Base-by-base conservation (phyloP, 2,329 filamentous ascomycete species). In the Alternaria brassicicola region DNA sequence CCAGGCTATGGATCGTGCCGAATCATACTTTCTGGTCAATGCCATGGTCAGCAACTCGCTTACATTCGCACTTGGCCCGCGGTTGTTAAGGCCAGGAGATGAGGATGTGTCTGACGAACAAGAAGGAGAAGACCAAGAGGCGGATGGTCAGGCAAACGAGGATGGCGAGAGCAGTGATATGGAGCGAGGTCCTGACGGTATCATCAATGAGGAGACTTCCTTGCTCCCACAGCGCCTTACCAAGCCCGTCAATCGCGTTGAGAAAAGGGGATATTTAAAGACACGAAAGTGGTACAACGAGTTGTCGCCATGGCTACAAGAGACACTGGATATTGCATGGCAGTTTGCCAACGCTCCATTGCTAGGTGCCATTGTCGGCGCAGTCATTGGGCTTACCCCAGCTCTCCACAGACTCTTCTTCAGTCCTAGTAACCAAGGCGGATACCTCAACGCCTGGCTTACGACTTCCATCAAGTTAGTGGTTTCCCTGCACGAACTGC, bases 21-120 rank as follows among this genome's bases (percentile, higher is more conserved):
- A 88, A 68, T 85, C 84, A 13, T 90, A 88, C 71, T 89, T 90
- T 67, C 76, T 90, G 3, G 83, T 90, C 57, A 89, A 87, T 62
- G 83, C 87, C 3, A 88, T 88, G 53, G 79, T 89, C 9, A 83
- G 82, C 39, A 88, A 87, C 66, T 85, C 83, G 51, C 74, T 89
- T 57, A 89, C 87, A 0, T 90, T 89, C 70, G 85, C 85, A 0
- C 76, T 89, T 3, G 88, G 87, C 0, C 87, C 87, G 1, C 78
- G 82, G 12, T 76, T 89, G 36, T 80, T 89, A 45, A 83, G 85
- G 74, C 76, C 57, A 10, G 70, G 73, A 15, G 75, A 79, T 8
- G 80, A 82, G 51, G 78, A 81, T 47, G 65, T 71, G 4, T 75
- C 78, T 1, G 74, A 80, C 3, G 74, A 79, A 8, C 60, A 73